Evolutionary conservation across 2,329 filamentous ascomycete species (phyloP).

Genomic region (Nannizziopsis arthrosporioides): DNA sequence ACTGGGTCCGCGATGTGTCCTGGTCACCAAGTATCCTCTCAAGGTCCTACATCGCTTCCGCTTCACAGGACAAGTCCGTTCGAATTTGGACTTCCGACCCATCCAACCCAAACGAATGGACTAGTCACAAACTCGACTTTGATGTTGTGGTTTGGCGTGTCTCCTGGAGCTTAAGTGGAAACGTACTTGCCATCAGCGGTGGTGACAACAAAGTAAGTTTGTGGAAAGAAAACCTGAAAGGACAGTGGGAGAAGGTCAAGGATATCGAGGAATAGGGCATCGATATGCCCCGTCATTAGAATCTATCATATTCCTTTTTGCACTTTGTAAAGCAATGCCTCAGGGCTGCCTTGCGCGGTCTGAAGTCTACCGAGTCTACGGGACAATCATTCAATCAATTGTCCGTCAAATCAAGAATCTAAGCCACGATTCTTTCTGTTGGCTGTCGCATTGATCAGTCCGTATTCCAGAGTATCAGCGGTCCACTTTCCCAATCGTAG

Average conservation of each 20-base stretch:
- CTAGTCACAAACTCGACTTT: slow-evolving; percentile 72
- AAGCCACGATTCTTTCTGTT: too few relatives aligned
- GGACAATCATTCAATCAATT: too few relatives aligned
- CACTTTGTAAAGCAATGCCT: slow-evolving; percentile 2
- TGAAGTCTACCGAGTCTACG: too few relatives aligned
- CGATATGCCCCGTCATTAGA: neutral
- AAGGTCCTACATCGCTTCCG: slow-evolving; percentile 92
- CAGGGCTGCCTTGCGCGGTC: too few relatives aligned
- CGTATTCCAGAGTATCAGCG: slow-evolving; percentile 26
- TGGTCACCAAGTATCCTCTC: slow-evolving; percentile 93
- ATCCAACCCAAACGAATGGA: slow-evolving; percentile 61
- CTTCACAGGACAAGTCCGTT: slow-evolving; percentile 92
- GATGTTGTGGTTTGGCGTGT: slow-evolving; percentile 89
- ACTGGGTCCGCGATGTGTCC: slow-evolving; percentile 96
- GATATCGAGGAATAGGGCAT: slow-evolving; percentile 71
- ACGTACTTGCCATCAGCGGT: slow-evolving; percentile 85
- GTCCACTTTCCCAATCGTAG: slow-evolving; percentile 18
- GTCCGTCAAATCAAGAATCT: too few relatives aligned
- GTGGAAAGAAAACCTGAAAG: slow-evolving; percentile 96
- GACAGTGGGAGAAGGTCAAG: slow-evolving; percentile 95
- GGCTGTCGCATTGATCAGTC: neutral
- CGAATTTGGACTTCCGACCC: slow-evolving; percentile 85
- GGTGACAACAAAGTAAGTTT: slow-evolving; percentile 93
- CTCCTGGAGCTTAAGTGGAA: slow-evolving; percentile 94
- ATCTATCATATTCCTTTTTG: neutral